phyloP scores from a whole-genome alignment of 148 eudicot genomes.

The Chenopodium formosanum region DNA sequence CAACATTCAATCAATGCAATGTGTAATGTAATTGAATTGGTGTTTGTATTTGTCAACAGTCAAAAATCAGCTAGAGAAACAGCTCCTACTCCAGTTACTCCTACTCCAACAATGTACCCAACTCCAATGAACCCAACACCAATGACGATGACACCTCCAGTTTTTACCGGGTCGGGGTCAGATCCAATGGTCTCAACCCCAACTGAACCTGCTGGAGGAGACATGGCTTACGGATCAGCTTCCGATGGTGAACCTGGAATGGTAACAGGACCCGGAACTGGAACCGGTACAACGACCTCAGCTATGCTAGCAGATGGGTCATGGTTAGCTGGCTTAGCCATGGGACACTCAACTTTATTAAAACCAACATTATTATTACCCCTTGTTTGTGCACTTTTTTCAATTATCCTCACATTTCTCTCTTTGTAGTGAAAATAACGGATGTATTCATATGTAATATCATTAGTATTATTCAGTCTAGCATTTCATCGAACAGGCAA shows the following conservation, averaged over 20 bases:
- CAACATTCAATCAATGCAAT: conserved; percentile 25
- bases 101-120: conserved; percentile 2
- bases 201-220: conserved; percentile 33
- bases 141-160: conserved; percentile 26
- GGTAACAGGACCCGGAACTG: conserved; percentile 26
- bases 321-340: conserved; percentile 81
- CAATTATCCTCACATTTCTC: conserved; percentile 26
- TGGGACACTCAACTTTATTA: conserved; percentile 56
- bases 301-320: conserved; percentile 69
- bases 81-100: conserved; percentile 12
- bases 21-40: conserved; percentile 7
- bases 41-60: conserved; percentile 44
- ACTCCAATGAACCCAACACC: conserved; percentile 22
- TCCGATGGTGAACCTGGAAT: conserved; percentile 8
- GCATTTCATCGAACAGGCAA: conserved; percentile 23
- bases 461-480: conserved; percentile 1
- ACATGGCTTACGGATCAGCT: conserved; percentile 36
- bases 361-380: conserved; percentile 20
- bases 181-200: conserved; percentile 30
- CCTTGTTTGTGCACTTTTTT: conserved; percentile 2
- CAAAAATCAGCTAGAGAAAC: conserved; percentile 67
- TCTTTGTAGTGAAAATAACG: conserved; percentile 14
- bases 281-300: conserved; percentile 33
- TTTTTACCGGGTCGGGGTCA: conserved; percentile 39
- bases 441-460: background rate